Evolutionary conservation across 768 basidiomycete species (phyloP), one percentile per base, ranked within the genome.

Genomic region (Collybia mongolica): DNA sequence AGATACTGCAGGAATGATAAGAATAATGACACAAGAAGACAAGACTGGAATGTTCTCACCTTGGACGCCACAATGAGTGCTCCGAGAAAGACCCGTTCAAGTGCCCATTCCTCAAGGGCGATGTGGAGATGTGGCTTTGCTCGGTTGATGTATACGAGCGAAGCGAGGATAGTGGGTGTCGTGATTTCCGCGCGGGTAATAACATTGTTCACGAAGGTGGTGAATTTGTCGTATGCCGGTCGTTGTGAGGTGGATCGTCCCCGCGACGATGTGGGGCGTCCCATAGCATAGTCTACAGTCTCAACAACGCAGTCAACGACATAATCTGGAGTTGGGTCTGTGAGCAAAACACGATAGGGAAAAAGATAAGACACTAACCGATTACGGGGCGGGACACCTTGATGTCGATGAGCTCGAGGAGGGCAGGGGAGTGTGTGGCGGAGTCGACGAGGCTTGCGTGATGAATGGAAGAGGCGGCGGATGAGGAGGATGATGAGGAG

Each of bases 61-160:
- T 94, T 95, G 70, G 86, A 86, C 6, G 93, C 92, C 41, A 82
- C 75, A 67, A 95, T 93, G 55, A 94, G 68, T n/a, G 91, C 84
- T 44, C 93, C 93, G 38, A 95, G 80, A 70, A 95, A 94, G 24
- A 95, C 92, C 37, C 93, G 84, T 68, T 94, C 91, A 43, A 89
- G 76, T 12, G 92, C 93, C 88, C 88, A 90, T 60, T 89, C 83
- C 62, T 90, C 87, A 52, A 88, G 72, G 7, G 86, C 86, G 56
- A 90, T 90, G 62, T 88, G 85, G 38, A 92, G 76, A 65, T 90
- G 86, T 2, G 86, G 86, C 58, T 83, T 84, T 2, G 89, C 86
- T 48, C 90, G 72, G 69, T 83, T 73, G 63, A 91, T 84, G 67
- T 91, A 92, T 63, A 85, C 86, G 46, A 90, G 81, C 6, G 88